These are phyloP conservation scores for Ogataea trehalophila DNA, from an alignment of 805 yeast species.

Conservation along the genomic window DNA sequence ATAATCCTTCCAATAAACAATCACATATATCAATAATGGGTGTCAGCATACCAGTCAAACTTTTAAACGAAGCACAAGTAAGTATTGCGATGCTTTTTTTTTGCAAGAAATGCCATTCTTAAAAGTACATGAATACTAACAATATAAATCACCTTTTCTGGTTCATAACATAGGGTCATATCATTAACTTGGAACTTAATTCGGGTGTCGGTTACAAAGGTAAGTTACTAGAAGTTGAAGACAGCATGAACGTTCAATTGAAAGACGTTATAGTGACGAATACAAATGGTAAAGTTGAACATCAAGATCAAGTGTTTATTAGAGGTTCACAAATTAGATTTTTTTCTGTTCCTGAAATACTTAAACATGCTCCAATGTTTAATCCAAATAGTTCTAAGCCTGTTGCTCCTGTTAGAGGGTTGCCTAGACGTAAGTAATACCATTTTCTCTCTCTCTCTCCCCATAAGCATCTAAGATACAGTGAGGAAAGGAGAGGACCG, in stretches of 20 bases:
- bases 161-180: constrained; percentile 56
- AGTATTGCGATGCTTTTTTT: constrained; percentile 11
- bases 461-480: constrained; percentile 15
- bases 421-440: neutral
- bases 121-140: neutral
- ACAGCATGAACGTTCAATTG: constrained; percentile 89
- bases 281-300: constrained; percentile 67
- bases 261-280: constrained; percentile 77
- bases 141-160: neutral
- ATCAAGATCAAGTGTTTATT: constrained; percentile 79
- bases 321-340: constrained; percentile 89
- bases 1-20: neutral
- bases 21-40: constrained; percentile 36
- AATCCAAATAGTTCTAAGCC: constrained; percentile 52
- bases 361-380: constrained; percentile 86
- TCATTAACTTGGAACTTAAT: constrained; percentile 73
- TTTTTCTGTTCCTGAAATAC: constrained; percentile 82
- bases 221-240: constrained; percentile 78
- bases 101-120: neutral
- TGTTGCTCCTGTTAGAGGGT: constrained; percentile 64
- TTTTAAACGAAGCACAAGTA: constrained; percentile 76
- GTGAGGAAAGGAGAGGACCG: neutral
- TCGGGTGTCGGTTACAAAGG: constrained; percentile 90
- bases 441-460: no score
- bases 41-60: constrained; percentile 77